Conservation (phyloP, 1,139 yeast species). For the Suhomyces bokatorum region DNA sequence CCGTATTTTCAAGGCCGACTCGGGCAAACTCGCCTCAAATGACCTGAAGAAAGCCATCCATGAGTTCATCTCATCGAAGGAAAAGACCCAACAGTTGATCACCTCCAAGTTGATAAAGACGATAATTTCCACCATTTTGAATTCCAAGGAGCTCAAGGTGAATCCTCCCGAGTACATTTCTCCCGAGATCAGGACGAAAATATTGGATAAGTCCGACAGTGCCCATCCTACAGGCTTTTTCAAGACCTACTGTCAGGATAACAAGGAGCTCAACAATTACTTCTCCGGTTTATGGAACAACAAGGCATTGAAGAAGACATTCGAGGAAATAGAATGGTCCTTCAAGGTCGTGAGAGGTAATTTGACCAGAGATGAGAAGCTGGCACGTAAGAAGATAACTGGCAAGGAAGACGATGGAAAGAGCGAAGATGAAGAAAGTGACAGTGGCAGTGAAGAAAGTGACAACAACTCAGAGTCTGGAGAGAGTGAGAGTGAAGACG, state of each 20-base stretch:
- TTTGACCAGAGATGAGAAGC: conserved; percentile 47
- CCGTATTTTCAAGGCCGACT: conserved; percentile 29
- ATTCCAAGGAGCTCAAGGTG: conserved; percentile 26
- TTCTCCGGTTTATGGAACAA: conserved; percentile 63
- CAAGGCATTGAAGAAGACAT: conserved; percentile 47
- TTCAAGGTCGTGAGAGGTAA: conserved; percentile 63
- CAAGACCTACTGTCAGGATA: conserved; percentile 44
- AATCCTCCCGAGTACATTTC: conserved; percentile 38
- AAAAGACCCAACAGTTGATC: conserved; percentile 27
- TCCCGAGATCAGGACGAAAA: conserved; percentile 22
- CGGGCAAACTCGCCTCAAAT: conserved; percentile 20
- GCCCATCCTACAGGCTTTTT: conserved; percentile 53
- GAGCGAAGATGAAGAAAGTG: conserved; percentile 22
- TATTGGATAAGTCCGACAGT: conserved; percentile 29
- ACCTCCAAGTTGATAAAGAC: conserved; percentile 37
- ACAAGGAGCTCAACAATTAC: conserved; percentile 42
- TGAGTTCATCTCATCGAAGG: conserved; percentile 22
- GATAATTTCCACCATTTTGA: conserved; percentile 26
- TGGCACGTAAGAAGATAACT: conserved; percentile 27
- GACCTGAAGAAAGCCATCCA: conserved; percentile 25
- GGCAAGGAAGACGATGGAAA: conserved; percentile 24
- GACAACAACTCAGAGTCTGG: conserved; percentile 4
- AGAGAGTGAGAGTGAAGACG: conserved; percentile 19
- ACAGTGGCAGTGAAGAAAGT: conserved; percentile 16
- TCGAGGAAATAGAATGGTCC: conserved; percentile 55